These are phyloP conservation scores for Cucurbita argyrosperma DNA, from an alignment of 306 rosid genomes.

Conservation along the genomic window DNA sequence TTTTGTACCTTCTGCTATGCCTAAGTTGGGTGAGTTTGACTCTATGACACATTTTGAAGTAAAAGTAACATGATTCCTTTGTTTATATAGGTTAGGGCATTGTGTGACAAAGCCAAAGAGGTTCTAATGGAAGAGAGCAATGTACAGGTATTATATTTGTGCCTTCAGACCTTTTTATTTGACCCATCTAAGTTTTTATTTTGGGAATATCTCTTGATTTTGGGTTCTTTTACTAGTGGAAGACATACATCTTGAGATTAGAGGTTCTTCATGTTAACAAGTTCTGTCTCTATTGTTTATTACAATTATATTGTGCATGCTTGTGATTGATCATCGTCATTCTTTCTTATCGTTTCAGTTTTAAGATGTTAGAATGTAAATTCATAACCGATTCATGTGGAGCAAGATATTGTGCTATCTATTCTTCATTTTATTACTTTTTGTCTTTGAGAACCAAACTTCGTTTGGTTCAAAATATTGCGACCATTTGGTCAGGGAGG, in stretches of 20 bases:
- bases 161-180: conserved; percentile 7
- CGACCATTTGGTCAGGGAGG: not conserved
- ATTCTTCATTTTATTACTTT: not conserved
- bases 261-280: not conserved
- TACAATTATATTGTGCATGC: not conserved
- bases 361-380: not conserved
- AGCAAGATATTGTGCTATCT: not conserved
- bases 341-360: not conserved
- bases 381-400: not conserved
- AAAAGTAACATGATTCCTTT: conserved; percentile 15
- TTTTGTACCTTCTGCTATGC: not conserved
- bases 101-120: conserved; percentile 93
- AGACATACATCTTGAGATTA: not conserved
- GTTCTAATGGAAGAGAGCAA: conserved; percentile 90
- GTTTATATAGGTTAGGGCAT: conserved; percentile 45
- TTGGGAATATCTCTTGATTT: not conserved
- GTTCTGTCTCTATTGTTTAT: not conserved
- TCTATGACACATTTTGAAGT: not conserved
- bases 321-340: not conserved
- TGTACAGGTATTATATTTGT: conserved; percentile 61
- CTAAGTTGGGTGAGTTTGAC: not conserved
- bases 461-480: not conserved
- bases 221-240: not conserved
- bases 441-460: not conserved
- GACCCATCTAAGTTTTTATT: not conserved